Evolutionary conservation across 306 rosid species (phyloP), one percentile per base, ranked within the genome.

Genomic region (Lathyrus sativus): DNA sequence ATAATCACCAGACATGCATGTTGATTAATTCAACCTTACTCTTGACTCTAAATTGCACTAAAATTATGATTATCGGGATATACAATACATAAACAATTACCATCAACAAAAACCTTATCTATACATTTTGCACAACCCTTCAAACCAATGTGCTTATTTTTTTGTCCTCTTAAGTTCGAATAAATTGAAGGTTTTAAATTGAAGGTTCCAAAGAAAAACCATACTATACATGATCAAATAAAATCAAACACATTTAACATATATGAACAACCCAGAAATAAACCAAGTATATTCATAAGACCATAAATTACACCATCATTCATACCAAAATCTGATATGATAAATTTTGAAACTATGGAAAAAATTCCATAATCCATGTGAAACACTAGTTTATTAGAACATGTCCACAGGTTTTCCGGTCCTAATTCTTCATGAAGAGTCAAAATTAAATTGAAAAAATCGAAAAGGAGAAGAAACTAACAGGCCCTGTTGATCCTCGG

Each of bases 401-500:
- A 26, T 26, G 4, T 26, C 29, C 29, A 4, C 29, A 26, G 29
- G 3, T 3, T 3, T 26, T 26, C 4, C 29, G 4, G 29, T 11
- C 19, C 3, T n/a, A 7, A 22, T 33, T 67, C 18, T 12, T 10
- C 24, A 28, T 11, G 0, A 12, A 51, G 39, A 19, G 2, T 8
- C 0, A n/a, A 54, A 53, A 19, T 54, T 4, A 28, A 8, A 35
- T 3, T 15, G 4, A n/a, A 33, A 12, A 9, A 11, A 37, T 8
- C 0, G 62, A 13, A 57, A 42, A 56, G 4, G 24, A 26, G 4
- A 38, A n/a, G 58, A 26, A 58, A 65, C 93, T 62, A 78, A 93
- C 99, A 93, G 85, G 88, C 99, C 99, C 79, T 93, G 99, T 76
- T 88, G 99, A 70, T 93, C 99, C 81, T 93, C 82, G 3, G 96